Percentiles rank a stretch among this genome's conserved stretches.
These are phyloP conservation scores for Phytophthora pluvialis DNA, from an alignment of 352 stramenopile genomes.

Conservation along the genomic window DNA sequence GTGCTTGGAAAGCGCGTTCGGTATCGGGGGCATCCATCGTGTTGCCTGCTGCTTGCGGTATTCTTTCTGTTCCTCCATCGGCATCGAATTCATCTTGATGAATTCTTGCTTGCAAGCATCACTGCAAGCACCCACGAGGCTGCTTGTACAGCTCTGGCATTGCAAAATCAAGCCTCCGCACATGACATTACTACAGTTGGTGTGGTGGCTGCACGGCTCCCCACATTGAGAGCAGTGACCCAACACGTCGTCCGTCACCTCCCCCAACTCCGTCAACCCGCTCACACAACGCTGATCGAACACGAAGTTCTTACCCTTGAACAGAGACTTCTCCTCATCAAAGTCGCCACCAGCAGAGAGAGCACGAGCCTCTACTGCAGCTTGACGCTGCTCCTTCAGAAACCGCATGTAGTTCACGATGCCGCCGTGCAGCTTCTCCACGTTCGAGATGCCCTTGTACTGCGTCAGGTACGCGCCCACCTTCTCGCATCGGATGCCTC, in stretches of 20 bases:
- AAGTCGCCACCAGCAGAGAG: conserved; percentile 1
- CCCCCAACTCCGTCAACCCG: conserved; percentile 37
- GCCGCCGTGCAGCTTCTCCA: conserved; percentile 62
- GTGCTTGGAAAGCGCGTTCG: conserved; percentile 38
- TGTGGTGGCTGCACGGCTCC: conserved; percentile 48
- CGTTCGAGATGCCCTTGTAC: conserved; percentile 58
- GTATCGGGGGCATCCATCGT: conserved; percentile 50
- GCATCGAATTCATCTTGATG: conserved; percentile 55
- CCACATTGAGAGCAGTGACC: conserved; percentile 67
- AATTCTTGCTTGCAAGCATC: conserved; percentile 53
- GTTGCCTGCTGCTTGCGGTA: conserved; percentile 60
- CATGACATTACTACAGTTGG: conserved; percentile 63
- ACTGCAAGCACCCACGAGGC: conserved; percentile 50
- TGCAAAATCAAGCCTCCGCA: conserved; percentile 66
- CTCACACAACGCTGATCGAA: conserved; percentile 75
- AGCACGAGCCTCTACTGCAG: conserved; percentile 9
- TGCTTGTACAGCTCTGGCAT: conserved; percentile 42
- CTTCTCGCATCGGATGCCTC: conserved; percentile 72
- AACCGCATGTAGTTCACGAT: conserved; percentile 71
- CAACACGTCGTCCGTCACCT: conserved; percentile 66
- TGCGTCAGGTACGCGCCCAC: conserved; percentile 68
- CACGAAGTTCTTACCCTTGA: conserved; percentile 74
- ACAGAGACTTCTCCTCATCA: conserved; percentile 30
- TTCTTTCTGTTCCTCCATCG: conserved; percentile 43
- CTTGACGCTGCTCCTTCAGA: conserved; percentile 43